These are phyloP conservation scores for Colletotrichum euphorbiae DNA, from an alignment of 2,329 filamentous ascomycete genomes.

Conservation along the genomic window DNA sequence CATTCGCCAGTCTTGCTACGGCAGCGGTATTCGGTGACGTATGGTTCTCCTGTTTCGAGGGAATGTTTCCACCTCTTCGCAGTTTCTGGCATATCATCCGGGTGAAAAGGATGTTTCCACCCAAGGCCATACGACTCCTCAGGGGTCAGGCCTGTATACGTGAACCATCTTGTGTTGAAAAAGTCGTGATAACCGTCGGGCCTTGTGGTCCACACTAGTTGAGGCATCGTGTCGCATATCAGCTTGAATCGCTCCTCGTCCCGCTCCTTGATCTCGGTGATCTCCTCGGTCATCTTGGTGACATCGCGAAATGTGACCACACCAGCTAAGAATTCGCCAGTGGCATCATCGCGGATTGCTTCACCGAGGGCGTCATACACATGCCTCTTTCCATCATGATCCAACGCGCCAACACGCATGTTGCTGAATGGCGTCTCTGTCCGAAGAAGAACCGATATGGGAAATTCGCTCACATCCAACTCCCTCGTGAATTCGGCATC, in stretches of 20 bases:
- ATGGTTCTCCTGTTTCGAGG: slow-evolving; percentile 75
- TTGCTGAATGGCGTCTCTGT: slow-evolving; percentile 70
- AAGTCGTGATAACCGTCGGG: slow-evolving; percentile 77
- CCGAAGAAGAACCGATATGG: slow-evolving; percentile 72
- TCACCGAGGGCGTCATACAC: slow-evolving; percentile 77
- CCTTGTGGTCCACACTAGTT: slow-evolving; percentile 79
- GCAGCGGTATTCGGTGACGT: slow-evolving; percentile 78
- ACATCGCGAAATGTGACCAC: slow-evolving; percentile 79
- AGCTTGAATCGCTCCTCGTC: slow-evolving; percentile 80
- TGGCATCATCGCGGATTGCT: slow-evolving; percentile 72
- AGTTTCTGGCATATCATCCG: slow-evolving; percentile 73
- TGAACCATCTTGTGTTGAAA: slow-evolving; percentile 82
- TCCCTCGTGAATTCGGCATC: slow-evolving; percentile 73
- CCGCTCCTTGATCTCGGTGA: slow-evolving; percentile 75
- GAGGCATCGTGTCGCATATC: slow-evolving; percentile 80
- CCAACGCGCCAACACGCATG: slow-evolving; percentile 72
- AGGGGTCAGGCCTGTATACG: slow-evolving; percentile 76
- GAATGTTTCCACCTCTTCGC: slow-evolving; percentile 69
- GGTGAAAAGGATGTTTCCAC: slow-evolving; percentile 75
- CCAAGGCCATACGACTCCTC: slow-evolving; percentile 71
- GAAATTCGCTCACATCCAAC: slow-evolving; percentile 71
- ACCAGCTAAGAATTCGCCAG: slow-evolving; percentile 79
- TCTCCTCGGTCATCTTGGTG: slow-evolving; percentile 75
- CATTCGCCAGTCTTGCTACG: slow-evolving; percentile 74
- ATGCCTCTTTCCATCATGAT: slow-evolving; percentile 62